phyloP scores from a whole-genome alignment of 768 basidiomycete species.

The Tulasnella sp. region DNA sequence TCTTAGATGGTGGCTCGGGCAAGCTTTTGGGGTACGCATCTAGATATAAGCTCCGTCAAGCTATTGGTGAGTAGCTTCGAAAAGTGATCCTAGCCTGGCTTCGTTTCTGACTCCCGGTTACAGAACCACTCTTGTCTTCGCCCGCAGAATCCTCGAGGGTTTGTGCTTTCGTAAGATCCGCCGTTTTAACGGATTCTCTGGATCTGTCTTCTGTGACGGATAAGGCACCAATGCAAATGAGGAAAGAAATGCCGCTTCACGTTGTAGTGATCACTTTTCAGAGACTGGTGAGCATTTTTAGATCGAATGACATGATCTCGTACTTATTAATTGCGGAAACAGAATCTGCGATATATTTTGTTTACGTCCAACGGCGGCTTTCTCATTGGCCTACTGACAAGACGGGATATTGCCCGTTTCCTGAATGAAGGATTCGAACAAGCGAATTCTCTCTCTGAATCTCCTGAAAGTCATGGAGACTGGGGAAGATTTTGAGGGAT shows the following conservation, averaged over 20 bases:
- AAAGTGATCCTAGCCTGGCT: not conserved
- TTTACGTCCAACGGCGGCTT: constrained; percentile 46
- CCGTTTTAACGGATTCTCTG: not conserved
- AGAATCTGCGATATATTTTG: constrained; percentile 59
- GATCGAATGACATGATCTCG: not conserved
- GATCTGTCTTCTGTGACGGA: constrained; percentile 31
- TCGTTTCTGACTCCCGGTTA: not conserved
- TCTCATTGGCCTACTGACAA: constrained; percentile 56
- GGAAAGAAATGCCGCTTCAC: constrained; percentile 59
- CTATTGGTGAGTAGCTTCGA: constrained; percentile 23
- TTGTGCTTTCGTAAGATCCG: constrained; percentile 10
- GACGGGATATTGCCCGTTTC: constrained; percentile 45
- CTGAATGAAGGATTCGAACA: constrained; percentile 9
- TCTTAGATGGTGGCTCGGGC: constrained; percentile 34
- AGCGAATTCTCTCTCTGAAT: not conserved
- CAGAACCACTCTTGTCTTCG: constrained; percentile 18
- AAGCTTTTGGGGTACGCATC: constrained; percentile 49
- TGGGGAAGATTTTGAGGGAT: not conserved
- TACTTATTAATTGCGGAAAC: not conserved
- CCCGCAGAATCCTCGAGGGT: constrained; percentile 14
- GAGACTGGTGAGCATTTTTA: constrained; percentile 38
- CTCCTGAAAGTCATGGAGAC: not conserved
- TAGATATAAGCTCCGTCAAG: constrained; percentile 38
- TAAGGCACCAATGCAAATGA: constrained; percentile 45
- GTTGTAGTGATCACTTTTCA: constrained; percentile 65